Evolutionary conservation across 345 rosid genomes (phyloP).

Genomic region (Garcia nutans): DNA sequence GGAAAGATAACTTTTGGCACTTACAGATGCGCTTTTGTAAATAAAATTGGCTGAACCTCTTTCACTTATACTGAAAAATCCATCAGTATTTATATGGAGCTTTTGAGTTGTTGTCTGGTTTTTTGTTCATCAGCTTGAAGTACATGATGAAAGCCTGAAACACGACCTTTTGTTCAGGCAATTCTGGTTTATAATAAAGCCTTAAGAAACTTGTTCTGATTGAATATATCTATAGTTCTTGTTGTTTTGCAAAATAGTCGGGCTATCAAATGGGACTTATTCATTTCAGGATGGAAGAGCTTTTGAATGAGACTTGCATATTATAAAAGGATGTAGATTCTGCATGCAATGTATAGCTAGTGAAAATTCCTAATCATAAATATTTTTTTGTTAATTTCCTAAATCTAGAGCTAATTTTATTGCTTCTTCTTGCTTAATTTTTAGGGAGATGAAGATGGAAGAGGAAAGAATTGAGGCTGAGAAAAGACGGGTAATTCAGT

Average conservation of each 20-base stretch:
- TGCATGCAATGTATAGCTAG: neutral
- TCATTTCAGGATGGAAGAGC: neutral
- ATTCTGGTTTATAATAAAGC: neutral
- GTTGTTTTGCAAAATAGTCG: neutral
- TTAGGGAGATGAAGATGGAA: conserved; percentile 80
- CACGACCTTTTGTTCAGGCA: too few species aligned
- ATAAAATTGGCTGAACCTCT: neutral
- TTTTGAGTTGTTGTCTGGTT: neutral
- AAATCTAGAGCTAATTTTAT: neutral
- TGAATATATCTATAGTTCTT: neutral
- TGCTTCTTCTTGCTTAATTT: neutral
- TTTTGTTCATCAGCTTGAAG: neutral
- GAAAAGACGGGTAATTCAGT: conserved; percentile 67
- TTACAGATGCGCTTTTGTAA: neutral
- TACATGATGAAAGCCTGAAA: neutral
- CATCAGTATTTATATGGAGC: neutral
- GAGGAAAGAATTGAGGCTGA: conserved; percentile 92
- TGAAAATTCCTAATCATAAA: neutral
- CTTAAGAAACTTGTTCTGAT: neutral
- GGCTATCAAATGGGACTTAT: neutral
- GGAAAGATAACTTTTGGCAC: neutral
- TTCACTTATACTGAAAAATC: neutral
- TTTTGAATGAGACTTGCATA: neutral
- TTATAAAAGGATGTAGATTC: neutral
- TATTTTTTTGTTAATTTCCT: neutral